Evolutionary conservation across 2,329 filamentous ascomycete species (phyloP).

Genomic region (Cladosporium sp.): DNA sequence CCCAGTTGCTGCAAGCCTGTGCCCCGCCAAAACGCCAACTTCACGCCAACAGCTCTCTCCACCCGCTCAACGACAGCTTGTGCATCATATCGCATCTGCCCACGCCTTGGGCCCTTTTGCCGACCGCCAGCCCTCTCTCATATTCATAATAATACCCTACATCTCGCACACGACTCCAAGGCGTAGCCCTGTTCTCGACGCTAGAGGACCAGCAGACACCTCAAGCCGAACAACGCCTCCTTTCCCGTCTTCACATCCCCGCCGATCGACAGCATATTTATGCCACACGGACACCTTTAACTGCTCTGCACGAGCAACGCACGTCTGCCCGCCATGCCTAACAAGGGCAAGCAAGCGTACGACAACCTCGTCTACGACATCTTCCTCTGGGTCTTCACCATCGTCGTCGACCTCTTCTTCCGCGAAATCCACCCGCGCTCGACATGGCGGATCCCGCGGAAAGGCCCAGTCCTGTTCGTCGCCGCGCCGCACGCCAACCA

Average conservation of each 20-base stretch:
- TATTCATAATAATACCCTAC: background rate
- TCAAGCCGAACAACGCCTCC: background rate
- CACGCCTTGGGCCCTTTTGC: too few species aligned
- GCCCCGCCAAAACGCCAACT: too few species aligned
- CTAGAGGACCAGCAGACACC: too few species aligned
- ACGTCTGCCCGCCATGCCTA: conserved; percentile 11
- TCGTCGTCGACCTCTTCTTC: conserved; percentile 95
- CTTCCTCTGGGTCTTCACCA: conserved; percentile 71
- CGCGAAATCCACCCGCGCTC: conserved; percentile 93
- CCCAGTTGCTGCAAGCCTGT: too few species aligned
- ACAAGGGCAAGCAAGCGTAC: conserved; percentile 21
- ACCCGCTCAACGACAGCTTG: too few species aligned
- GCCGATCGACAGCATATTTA: conserved; percentile 6
- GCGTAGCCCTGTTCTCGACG: too few species aligned
- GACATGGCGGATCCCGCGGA: conserved; percentile 88
- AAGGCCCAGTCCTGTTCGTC: conserved; percentile 89
- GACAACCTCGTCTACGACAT: conserved; percentile 57
- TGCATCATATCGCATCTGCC: too few species aligned
- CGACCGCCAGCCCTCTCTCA: too few species aligned
- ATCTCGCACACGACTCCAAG: background rate
- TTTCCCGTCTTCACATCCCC: background rate
- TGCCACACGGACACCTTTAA: background rate
- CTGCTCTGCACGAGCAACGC: conserved; percentile 2
- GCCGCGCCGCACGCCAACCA: conserved; percentile 96
- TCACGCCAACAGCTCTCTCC: too few species aligned